A percentile compares a stretch with the other conserved stretches of the same genome.
These are phyloP conservation scores for Arabidopsis suecica DNA, from an alignment of 345 rosid species.

Conservation along the genomic window DNA sequence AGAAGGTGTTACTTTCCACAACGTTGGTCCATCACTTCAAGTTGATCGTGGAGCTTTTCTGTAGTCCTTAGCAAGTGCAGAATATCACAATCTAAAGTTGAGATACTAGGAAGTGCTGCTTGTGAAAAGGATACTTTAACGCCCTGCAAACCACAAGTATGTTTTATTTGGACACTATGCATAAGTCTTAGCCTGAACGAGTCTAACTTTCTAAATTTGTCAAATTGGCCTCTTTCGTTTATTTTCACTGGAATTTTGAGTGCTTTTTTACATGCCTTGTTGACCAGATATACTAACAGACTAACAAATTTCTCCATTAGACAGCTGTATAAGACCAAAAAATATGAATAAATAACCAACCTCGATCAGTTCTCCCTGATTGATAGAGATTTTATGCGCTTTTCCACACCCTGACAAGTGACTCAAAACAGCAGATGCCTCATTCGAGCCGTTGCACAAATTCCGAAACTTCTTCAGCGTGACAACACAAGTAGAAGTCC, in stretches of 20 bases:
- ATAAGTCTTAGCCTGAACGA: slow-evolving; percentile 4
- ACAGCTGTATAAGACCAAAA: background rate
- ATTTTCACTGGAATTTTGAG: background rate
- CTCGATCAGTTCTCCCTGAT: slow-evolving; percentile 70
- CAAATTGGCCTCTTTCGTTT: background rate
- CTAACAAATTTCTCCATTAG: background rate
- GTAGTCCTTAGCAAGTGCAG: slow-evolving; percentile 79
- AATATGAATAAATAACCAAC: slow-evolving; percentile 39
- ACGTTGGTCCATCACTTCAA: slow-evolving; percentile 67
- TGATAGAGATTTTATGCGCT: slow-evolving; percentile 59
- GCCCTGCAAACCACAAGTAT: slow-evolving; percentile 57
- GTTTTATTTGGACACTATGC: background rate
- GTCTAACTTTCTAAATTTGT: background rate
- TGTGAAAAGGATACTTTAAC: slow-evolving; percentile 75
- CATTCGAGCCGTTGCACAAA: slow-evolving; percentile 65
- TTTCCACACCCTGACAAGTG: slow-evolving; percentile 66
- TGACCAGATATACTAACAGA: background rate
- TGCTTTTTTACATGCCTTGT: background rate
- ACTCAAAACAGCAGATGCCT: slow-evolving; percentile 75
- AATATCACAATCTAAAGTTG: slow-evolving; percentile 71
- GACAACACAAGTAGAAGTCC: slow-evolving; percentile 54
- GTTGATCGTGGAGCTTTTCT: slow-evolving; percentile 87
- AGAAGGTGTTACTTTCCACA: slow-evolving; percentile 60
- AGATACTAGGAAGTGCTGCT: slow-evolving; percentile 54
- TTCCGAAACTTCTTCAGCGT: slow-evolving; percentile 65